Conservation (phyloP, 805 yeast species). For the Myxozyma mucilagina region DNA sequence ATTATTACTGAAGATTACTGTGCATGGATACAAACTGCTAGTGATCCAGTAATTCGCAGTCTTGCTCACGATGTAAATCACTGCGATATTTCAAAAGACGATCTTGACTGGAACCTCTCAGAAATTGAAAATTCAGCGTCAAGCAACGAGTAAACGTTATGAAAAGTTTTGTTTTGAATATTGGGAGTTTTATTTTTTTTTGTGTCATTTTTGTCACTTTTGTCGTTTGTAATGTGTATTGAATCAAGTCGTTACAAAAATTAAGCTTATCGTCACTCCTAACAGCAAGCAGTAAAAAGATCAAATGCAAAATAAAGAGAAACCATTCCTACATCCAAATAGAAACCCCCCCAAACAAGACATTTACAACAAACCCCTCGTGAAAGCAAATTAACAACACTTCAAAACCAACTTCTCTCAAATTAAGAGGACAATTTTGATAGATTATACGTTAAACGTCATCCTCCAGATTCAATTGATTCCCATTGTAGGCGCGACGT, state of each 20-base stretch:
- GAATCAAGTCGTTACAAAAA: too few relatives aligned
- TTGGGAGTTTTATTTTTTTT: not conserved
- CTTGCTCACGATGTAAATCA: slow-evolving; percentile 64
- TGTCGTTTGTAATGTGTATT: not conserved
- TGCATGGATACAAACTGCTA: slow-evolving; percentile 65
- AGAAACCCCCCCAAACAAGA: not conserved
- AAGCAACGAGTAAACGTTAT: not conserved
- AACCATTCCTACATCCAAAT: not conserved
- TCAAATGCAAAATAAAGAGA: too few relatives aligned
- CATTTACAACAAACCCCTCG: too few relatives aligned
- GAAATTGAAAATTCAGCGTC: slow-evolving; percentile 33
- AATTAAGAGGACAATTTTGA: not conserved
- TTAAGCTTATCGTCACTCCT: too few relatives aligned
- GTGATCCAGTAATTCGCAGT: slow-evolving; percentile 51
- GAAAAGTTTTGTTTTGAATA: too few relatives aligned
- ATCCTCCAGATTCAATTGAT: slow-evolving; percentile 54
- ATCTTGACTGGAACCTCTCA: slow-evolving; percentile 33
- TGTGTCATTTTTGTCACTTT: not conserved
- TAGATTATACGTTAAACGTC: slow-evolving; percentile 37
- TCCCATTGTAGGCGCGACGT: slow-evolving; percentile 58
- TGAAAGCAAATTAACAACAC: not conserved
- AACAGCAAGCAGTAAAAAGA: too few relatives aligned
- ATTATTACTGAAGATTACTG: slow-evolving; percentile 75
- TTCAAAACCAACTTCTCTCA: not conserved
- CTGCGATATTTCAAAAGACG: slow-evolving; percentile 30